Conservation (phyloP, 805 yeast genomes). For the Candida insectalens region DNA sequence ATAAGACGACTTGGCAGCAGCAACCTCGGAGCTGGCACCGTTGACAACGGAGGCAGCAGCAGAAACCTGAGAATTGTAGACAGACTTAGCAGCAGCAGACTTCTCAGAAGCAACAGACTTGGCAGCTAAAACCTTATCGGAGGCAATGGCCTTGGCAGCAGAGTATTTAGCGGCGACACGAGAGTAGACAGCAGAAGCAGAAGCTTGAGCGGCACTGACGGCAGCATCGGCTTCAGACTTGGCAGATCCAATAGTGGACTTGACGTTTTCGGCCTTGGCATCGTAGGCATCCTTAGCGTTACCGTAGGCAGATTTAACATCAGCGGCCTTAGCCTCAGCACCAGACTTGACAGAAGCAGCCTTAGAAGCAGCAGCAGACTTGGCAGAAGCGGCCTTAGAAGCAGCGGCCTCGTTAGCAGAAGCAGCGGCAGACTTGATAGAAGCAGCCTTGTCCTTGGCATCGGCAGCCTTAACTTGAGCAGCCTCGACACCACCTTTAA, state of each 20-base stretch:
- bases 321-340: background rate
- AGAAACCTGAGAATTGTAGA: background rate
- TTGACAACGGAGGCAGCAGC: background rate
- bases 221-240: background rate
- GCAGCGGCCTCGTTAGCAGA: background rate
- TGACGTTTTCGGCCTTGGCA: background rate
- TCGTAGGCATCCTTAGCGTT: background rate
- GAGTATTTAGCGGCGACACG: background rate
- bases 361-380: background rate
- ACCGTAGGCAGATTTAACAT: background rate
- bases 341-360: constrained; percentile 1
- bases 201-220: background rate
- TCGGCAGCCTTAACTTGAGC: constrained; percentile 1
- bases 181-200: background rate
- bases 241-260: background rate
- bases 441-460: background rate
- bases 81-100: background rate
- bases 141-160: background rate
- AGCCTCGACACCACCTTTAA: background rate
- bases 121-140: background rate
- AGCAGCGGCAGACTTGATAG: background rate
- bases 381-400: background rate
- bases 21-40: background rate
- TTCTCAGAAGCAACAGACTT: background rate
- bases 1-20: background rate